These are phyloP conservation scores for Arxiozyma slooffiae DNA, from an alignment of 1,139 yeast genomes.

Conservation along the genomic window DNA sequence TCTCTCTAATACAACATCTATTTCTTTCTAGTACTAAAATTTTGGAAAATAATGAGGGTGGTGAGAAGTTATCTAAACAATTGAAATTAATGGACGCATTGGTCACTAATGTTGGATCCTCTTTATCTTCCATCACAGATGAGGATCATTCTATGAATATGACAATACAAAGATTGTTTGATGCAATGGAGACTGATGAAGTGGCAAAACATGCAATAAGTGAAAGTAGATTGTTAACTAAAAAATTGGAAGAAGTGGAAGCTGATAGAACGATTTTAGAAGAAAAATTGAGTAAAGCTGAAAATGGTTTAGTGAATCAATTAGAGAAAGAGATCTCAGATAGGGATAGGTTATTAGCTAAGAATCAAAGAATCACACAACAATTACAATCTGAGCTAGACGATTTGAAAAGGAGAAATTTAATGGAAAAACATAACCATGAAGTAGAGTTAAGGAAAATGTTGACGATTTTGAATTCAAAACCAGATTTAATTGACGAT, in stretches of 20 bases:
- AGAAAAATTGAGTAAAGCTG: conserved; percentile 66
- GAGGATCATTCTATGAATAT: conserved; percentile 71
- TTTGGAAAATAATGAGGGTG: conserved; percentile 46
- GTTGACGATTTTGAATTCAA: conserved; percentile 48
- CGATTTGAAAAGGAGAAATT: conserved; percentile 58
- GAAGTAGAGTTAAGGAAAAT: conserved; percentile 85
- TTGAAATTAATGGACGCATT: conserved; percentile 75
- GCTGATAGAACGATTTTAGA: conserved; percentile 79
- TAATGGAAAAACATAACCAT: conserved; percentile 72
- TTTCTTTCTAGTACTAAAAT: conserved; percentile 39
- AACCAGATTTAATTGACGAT: conserved; percentile 9
- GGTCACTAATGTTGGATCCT: conserved; percentile 69
- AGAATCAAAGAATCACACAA: conserved; percentile 60
- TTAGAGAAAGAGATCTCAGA: conserved; percentile 63
- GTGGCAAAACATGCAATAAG: conserved; percentile 70
- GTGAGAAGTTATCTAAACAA: conserved; percentile 49
- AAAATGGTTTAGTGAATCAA: conserved; percentile 72
- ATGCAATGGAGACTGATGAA: conserved; percentile 83
- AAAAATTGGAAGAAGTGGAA: conserved; percentile 65
- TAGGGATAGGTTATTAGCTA: conserved; percentile 55
- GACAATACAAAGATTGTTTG: conserved; percentile 68
- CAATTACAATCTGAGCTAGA: conserved; percentile 58
- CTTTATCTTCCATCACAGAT: conserved; percentile 40
- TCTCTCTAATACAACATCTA: conserved; percentile 77
- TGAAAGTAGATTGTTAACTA: conserved; percentile 61